phyloP scores from a whole-genome alignment of 129 eudicot species.

The Erigeron canadensis region DNA sequence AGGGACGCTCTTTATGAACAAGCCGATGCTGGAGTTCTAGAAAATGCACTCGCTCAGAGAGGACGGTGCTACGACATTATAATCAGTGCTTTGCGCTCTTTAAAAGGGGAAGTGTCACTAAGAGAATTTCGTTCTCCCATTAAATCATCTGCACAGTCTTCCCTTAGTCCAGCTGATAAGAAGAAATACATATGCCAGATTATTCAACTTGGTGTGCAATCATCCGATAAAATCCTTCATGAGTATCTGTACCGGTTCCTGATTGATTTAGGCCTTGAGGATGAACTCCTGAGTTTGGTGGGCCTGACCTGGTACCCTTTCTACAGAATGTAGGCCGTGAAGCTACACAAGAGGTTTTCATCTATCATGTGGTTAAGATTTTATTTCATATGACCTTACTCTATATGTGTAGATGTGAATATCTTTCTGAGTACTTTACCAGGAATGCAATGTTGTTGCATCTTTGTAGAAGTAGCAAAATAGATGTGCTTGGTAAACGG shows the following conservation, averaged over 20 bases:
- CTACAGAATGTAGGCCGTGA: constrained; percentile 80
- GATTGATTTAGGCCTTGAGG: constrained; percentile 83
- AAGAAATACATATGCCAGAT: constrained; percentile 89
- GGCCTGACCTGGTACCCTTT: constrained; percentile 87
- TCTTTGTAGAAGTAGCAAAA: not conserved
- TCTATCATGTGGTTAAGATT: constrained; percentile 7
- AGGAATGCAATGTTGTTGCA: constrained; percentile 9
- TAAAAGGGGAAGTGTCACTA: constrained; percentile 64
- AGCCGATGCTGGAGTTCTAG: constrained; percentile 64
- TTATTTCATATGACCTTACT: constrained; percentile 16
- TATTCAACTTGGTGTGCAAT: constrained; percentile 94
- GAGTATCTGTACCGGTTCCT: constrained; percentile 75
- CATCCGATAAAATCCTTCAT: constrained; percentile 86
- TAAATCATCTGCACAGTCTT: constrained; percentile 63
- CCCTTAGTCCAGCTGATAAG: constrained; percentile 72
- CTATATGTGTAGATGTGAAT: not conserved
- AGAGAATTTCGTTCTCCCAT: constrained; percentile 87
- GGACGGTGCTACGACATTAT: constrained; percentile 88
- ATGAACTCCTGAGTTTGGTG: constrained; percentile 89
- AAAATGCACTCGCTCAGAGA: constrained; percentile 80
- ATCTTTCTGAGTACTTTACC: not conserved
- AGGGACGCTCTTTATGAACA: constrained; percentile 92
- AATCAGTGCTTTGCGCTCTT: constrained; percentile 63
- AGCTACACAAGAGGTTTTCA: constrained; percentile 61
- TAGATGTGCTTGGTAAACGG: not conserved